These are phyloP conservation scores for Alternaria hordeiaustralica DNA, from an alignment of 2,329 filamentous ascomycete genomes.

Conservation along the genomic window DNA sequence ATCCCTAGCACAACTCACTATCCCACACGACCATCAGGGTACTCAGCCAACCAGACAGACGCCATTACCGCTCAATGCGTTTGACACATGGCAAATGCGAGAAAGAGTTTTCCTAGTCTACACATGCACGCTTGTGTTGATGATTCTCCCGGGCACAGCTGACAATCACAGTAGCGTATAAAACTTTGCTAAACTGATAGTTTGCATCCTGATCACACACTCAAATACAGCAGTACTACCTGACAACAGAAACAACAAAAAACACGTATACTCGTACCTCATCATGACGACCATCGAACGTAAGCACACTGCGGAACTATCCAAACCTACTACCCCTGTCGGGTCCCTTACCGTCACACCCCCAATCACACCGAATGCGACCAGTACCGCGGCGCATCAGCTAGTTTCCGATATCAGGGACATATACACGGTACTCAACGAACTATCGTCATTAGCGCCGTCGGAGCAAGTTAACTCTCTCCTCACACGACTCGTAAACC, in stretches of 20 bases:
- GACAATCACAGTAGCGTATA: neutral
- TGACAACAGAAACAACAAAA: neutral
- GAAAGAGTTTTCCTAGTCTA: slow-evolving; percentile 12
- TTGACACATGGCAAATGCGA: slow-evolving; percentile 4
- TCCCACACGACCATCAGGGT: slow-evolving; percentile 33
- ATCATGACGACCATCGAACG: slow-evolving; percentile 1
- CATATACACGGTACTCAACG: slow-evolving; percentile 24
- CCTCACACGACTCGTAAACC: slow-evolving; percentile 46
- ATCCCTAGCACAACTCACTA: slow-evolving; percentile 5
- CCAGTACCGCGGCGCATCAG: slow-evolving; percentile 21
- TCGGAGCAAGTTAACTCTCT: slow-evolving; percentile 41
- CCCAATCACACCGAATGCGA: slow-evolving; percentile 31
- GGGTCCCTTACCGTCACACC: slow-evolving; percentile 17
- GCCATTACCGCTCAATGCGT: slow-evolving; percentile 13
- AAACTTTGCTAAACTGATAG: neutral
- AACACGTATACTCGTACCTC: neutral
- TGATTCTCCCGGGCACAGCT: neutral
- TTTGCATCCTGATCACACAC: neutral
- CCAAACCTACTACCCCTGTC: neutral
- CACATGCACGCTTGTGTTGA: neutral
- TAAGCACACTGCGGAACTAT: neutral
- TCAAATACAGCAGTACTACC: neutral
- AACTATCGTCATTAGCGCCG: slow-evolving; percentile 38
- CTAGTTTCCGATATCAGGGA: slow-evolving; percentile 28
- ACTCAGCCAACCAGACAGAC: slow-evolving; percentile 29